phyloP scores from a whole-genome alignment of 2,329 filamentous ascomycete genomes.

The Sclerotinia glacialis region DNA sequence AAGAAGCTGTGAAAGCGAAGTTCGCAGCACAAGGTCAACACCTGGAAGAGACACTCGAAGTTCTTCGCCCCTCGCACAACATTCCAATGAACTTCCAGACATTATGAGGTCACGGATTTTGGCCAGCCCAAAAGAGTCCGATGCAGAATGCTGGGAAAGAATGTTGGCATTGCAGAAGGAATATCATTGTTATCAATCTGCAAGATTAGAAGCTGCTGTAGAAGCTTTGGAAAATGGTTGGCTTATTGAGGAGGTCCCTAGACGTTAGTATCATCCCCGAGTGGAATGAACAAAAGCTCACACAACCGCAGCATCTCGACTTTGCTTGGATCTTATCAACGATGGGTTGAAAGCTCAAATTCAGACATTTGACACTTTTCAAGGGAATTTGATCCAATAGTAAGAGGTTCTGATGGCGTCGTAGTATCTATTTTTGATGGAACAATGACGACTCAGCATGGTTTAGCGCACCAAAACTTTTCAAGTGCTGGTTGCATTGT shows the following conservation, averaged over 20 bases:
- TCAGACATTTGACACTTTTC: slow-evolving; percentile 21
- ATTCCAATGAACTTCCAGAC: slow-evolving; percentile 13
- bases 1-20: slow-evolving; percentile 23
- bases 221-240: slow-evolving; percentile 35
- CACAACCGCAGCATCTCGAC: slow-evolving; percentile 32
- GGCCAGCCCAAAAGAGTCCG: slow-evolving; percentile 25
- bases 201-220: slow-evolving; percentile 37
- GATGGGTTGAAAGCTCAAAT: slow-evolving; percentile 35
- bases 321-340: slow-evolving; percentile 38
- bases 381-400: not conserved
- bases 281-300: slow-evolving; percentile 3
- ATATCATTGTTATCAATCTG: slow-evolving; percentile 39
- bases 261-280: slow-evolving; percentile 30
- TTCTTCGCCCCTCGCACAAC: slow-evolving; percentile 23
- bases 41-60: slow-evolving; percentile 19
- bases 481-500: not conserved
- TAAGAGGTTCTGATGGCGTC: not conserved
- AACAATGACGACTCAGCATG: not conserved
- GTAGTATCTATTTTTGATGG: not conserved
- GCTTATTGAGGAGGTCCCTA: slow-evolving; percentile 30
- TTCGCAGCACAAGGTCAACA: slow-evolving; percentile 22
- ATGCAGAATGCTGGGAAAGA: slow-evolving; percentile 34
- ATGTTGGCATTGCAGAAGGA: slow-evolving; percentile 37
- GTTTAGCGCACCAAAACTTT: not conserved
- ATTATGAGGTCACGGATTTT: slow-evolving; percentile 18